Conservation (phyloP, 805 yeast species). For the Kazachstania africana region DNA sequence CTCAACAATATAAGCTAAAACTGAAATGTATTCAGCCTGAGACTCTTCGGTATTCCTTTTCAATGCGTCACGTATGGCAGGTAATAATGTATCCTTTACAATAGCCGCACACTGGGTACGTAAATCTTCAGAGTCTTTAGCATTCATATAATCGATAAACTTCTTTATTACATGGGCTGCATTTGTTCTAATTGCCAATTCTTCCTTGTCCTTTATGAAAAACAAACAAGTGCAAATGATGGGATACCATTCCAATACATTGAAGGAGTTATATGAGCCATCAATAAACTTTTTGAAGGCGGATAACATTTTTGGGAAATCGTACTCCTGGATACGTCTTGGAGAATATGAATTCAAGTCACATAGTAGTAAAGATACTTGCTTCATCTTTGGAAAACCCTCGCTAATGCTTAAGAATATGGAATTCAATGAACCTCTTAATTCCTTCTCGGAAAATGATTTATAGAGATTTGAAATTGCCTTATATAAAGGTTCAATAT, state of each 20-base stretch:
- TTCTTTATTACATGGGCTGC: conserved; percentile 53
- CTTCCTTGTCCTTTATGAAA: conserved; percentile 67
- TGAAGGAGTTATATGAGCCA: conserved; percentile 30
- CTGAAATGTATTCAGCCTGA: conserved; percentile 58
- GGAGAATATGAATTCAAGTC: conserved; percentile 62
- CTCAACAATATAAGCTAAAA: conserved; percentile 53
- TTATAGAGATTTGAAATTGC: conserved; percentile 48
- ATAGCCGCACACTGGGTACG: conserved; percentile 10
- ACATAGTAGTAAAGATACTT: conserved; percentile 40
- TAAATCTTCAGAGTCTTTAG: conserved; percentile 14
- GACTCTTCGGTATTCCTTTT: conserved; percentile 48
- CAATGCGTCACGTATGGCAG: conserved; percentile 56
- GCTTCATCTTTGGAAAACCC: conserved; percentile 32
- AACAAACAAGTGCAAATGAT: conserved; percentile 55
- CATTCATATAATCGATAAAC: conserved; percentile 47
- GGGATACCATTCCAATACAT: conserved; percentile 67
- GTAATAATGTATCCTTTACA: conserved; percentile 41
- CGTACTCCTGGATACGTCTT: conserved; percentile 57
- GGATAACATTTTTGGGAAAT: conserved; percentile 61
- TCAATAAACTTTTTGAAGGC: conserved; percentile 63
- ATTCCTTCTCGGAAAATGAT: conserved; percentile 43
- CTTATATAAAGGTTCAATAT: conserved; percentile 37
- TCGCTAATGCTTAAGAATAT: conserved; percentile 50
- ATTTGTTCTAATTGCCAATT: conserved; percentile 67
- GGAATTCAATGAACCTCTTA: conserved; percentile 49